phyloP scores from a whole-genome alignment of 305 asterid species.

The Fraxinus velutina region DNA sequence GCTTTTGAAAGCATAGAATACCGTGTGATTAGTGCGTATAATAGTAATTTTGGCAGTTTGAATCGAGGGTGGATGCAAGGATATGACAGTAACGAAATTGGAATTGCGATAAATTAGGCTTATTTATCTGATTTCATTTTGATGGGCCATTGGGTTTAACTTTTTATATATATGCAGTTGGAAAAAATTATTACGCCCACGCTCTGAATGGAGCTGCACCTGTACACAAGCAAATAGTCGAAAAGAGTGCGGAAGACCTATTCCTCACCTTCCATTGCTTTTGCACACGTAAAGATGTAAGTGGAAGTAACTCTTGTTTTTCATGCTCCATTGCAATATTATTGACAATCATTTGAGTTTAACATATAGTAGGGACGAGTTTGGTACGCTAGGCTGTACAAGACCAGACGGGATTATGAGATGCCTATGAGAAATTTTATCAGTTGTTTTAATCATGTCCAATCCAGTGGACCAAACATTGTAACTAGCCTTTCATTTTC shows the following conservation, averaged over 20 bases:
- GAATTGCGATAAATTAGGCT: neutral
- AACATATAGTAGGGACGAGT: neutral
- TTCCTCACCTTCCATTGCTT: constrained; percentile 79
- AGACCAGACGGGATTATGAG: neutral
- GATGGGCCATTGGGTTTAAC: neutral
- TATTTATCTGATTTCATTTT: neutral
- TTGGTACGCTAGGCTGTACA: neutral
- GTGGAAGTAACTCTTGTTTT: constrained; percentile 12
- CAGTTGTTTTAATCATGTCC: neutral
- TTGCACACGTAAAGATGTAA: constrained; percentile 79
- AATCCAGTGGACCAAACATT: neutral
- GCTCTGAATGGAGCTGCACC: constrained; percentile 34
- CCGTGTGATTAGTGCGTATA: neutral
- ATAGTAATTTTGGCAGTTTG: neutral
- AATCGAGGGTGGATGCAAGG: neutral
- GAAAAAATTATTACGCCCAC: constrained; percentile 27
- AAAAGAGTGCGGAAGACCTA: constrained; percentile 47
- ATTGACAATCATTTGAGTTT: neutral
- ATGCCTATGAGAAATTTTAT: neutral
- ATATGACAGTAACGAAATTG: neutral
- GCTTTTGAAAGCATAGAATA: neutral
- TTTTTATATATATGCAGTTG: constrained; percentile 32
- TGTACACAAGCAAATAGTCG: constrained; percentile 32
- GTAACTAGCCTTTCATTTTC: neutral
- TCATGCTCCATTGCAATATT: neutral